Conservation (phyloP, 768 basidiomycete species). For the Kwoniella dejecticola region DNA sequence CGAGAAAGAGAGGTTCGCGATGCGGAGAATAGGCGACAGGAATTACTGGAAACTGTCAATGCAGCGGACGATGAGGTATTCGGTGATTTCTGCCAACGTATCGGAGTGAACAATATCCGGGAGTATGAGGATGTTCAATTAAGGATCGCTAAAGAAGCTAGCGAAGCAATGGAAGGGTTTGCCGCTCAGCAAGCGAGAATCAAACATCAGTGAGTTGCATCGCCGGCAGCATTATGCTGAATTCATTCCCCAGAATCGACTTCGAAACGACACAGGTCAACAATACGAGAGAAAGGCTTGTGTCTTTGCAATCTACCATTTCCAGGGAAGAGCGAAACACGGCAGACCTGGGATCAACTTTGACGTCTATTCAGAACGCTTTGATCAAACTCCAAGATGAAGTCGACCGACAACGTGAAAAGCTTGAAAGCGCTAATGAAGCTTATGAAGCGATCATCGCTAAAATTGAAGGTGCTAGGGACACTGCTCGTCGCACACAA, state of each 20-base stretch:
- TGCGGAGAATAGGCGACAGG: constrained; percentile 63
- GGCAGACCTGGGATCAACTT: constrained; percentile 58
- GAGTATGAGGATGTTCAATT: constrained; percentile 93
- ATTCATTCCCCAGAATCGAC: constrained; percentile 62
- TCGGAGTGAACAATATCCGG: constrained; percentile 77
- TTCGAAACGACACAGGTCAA: constrained; percentile 80
- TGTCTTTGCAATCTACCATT: constrained; percentile 65
- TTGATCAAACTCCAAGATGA: constrained; percentile 60
- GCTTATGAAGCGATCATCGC: constrained; percentile 65
- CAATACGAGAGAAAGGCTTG: constrained; percentile 64
- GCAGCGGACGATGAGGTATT: constrained; percentile 81
- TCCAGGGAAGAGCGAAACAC: constrained; percentile 63
- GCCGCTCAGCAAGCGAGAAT: constrained; percentile 84
- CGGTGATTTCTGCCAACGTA: constrained; percentile 71
- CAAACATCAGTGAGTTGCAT: constrained; percentile 70
- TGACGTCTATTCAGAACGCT: constrained; percentile 53
- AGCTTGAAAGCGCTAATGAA: constrained; percentile 68
- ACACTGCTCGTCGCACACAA: constrained; percentile 67
- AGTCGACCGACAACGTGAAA: constrained; percentile 61
- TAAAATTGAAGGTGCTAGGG: constrained; percentile 71
- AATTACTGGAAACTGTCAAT: constrained; percentile 65
- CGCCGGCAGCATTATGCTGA: neutral
- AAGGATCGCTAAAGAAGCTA: constrained; percentile 83
- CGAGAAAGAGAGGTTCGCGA: constrained; percentile 62
- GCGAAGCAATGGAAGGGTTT: constrained; percentile 75